phyloP scores from a whole-genome alignment of 768 basidiomycete genomes.

The Leccinum ochraceum region DNA sequence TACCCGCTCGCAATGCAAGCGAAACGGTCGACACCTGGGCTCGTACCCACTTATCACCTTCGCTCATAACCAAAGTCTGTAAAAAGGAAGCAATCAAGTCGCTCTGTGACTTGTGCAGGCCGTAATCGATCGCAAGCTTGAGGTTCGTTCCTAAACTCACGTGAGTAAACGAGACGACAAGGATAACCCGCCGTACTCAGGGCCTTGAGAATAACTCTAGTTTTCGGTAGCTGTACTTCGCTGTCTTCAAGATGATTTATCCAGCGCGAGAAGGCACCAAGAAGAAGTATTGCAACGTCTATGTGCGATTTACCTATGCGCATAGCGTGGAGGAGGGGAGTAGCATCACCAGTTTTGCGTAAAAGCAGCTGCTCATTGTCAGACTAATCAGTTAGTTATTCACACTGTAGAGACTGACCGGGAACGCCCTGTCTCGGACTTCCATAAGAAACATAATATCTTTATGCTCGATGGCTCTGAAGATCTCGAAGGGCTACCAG shows the following conservation, averaged over 20 bases:
- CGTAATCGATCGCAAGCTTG: conserved; percentile 90
- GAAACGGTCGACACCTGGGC: conserved; percentile 67
- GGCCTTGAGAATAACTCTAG: conserved; percentile 72
- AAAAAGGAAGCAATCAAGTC: conserved; percentile 90
- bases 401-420: conserved; percentile 47
- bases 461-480: conserved; percentile 82
- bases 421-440: conserved; percentile 75
- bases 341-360: conserved; percentile 82
- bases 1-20: conserved; percentile 67
- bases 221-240: conserved; percentile 68
- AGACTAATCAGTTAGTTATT: background rate
- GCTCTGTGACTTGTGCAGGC: conserved; percentile 75
- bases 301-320: conserved; percentile 70
- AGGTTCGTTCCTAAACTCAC: conserved; percentile 73
- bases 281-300: conserved; percentile 82
- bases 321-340: conserved; percentile 91
- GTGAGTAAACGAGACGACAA: conserved; percentile 76
- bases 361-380: conserved; percentile 58
- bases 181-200: conserved; percentile 69
- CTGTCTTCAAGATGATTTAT: conserved; percentile 86
- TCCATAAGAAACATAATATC: conserved; percentile 85
- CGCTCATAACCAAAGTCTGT: conserved; percentile 95
- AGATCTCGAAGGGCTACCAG: conserved; percentile 60
- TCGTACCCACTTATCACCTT: conserved; percentile 89
- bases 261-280: conserved; percentile 91